Conservation (phyloP, 805 yeast genomes). For the Zygosaccharomyces bailii region DNA sequence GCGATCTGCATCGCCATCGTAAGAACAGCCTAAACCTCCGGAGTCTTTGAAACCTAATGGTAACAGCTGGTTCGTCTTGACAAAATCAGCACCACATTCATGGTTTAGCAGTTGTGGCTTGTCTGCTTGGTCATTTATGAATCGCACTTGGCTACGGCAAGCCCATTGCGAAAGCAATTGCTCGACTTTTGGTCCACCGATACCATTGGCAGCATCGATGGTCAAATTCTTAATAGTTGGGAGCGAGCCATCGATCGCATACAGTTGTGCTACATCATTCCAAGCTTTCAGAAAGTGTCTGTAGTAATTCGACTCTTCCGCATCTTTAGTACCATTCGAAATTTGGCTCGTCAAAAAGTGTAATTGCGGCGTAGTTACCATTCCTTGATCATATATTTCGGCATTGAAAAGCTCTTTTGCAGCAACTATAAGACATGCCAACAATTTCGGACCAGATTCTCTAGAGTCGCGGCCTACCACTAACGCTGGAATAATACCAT, state of each 20-base stretch:
- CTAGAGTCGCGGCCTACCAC: slow-evolving; percentile 85
- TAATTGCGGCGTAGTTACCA: slow-evolving; percentile 89
- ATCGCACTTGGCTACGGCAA: slow-evolving; percentile 38
- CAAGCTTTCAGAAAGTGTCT: slow-evolving; percentile 49
- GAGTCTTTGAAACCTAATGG: slow-evolving; percentile 53
- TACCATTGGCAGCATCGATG: slow-evolving; percentile 95
- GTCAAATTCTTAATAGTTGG: slow-evolving; percentile 38
- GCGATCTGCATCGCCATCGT: slow-evolving; percentile 97
- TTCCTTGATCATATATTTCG: slow-evolving; percentile 53
- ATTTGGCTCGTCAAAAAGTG: slow-evolving; percentile 81
- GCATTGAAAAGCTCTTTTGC: slow-evolving; percentile 60
- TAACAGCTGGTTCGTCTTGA: slow-evolving; percentile 78
- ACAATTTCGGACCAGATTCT: slow-evolving; percentile 61
- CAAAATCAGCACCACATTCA: slow-evolving; percentile 93
- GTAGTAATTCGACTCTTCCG: slow-evolving; percentile 68
- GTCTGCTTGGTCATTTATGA: slow-evolving; percentile 54
- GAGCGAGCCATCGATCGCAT: slow-evolving; percentile 11
- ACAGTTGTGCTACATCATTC: slow-evolving; percentile 17
- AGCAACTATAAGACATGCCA: slow-evolving; percentile 47
- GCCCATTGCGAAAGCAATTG: slow-evolving; percentile 41
- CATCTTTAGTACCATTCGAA: slow-evolving; percentile 50
- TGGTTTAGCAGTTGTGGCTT: slow-evolving; percentile 62
- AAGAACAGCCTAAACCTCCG: slow-evolving; percentile 64
- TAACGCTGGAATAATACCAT: slow-evolving; percentile 41
- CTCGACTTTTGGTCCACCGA: slow-evolving; percentile 76